A percentile compares a stretch with the other conserved stretches of the same genome.
phyloP scores from a whole-genome alignment of 305 asterid genomes.

The Fraxinus angustifolia region DNA sequence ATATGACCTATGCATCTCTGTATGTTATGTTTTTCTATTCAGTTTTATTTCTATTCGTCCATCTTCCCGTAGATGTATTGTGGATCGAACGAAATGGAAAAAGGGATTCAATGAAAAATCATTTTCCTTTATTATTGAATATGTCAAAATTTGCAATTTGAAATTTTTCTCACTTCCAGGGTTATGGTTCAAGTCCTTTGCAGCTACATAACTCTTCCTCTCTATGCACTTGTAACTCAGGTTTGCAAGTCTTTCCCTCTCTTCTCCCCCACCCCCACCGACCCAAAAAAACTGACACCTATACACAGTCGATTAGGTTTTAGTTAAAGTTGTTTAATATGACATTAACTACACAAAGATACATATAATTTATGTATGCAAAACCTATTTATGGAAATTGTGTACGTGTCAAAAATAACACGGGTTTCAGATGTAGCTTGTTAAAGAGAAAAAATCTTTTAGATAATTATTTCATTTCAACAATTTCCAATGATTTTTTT shows the following conservation, averaged over 20 bases:
- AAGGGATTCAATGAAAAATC: background rate
- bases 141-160: background rate
- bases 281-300: too few species aligned
- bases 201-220: constrained; percentile 77
- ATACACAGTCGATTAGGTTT: background rate
- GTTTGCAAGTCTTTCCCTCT: constrained; percentile 22
- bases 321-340: background rate
- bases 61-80: too few species aligned
- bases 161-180: constrained; percentile 30
- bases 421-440: background rate
- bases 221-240: constrained; percentile 81
- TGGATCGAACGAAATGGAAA: background rate
- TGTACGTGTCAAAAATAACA: background rate
- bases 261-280: background rate
- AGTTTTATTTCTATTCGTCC: background rate
- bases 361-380: background rate
- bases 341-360: background rate
- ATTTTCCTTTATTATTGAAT: background rate
- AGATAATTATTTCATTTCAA: background rate
- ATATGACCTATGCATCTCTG: background rate
- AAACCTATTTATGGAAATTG: background rate
- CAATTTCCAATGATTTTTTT: too few species aligned
- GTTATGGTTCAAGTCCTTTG: constrained; percentile 62
- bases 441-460: background rate
- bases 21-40: background rate